Evolutionary conservation across 2,329 filamentous ascomycete genomes (phyloP).

Genomic region (Aspergillus sclerotialis): DNA sequence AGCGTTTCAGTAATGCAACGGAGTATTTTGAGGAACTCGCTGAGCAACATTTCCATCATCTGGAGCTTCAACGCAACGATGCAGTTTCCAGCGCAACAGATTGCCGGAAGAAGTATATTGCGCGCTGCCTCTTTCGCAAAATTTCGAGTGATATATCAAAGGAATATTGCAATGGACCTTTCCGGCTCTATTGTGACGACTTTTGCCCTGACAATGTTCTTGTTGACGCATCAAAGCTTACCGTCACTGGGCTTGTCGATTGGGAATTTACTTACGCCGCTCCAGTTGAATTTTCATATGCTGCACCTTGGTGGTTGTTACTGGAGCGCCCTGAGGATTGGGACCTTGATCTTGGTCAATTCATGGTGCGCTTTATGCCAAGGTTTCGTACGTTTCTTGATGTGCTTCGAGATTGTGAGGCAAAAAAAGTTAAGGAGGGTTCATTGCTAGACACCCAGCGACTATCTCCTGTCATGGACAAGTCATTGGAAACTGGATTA

Average conservation of each 20-base stretch:
- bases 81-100: conserved; percentile 15
- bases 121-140: conserved; percentile 16
- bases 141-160: conserved; percentile 12
- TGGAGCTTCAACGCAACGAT: conserved; percentile 21
- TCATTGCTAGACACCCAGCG: conserved; percentile 12
- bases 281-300: conserved; percentile 15
- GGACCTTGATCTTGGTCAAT: conserved; percentile 18
- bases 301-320: conserved; percentile 21
- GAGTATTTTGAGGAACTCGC: conserved; percentile 22
- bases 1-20: conserved; percentile 14
- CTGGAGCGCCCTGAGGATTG: conserved; percentile 20
- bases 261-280: conserved; percentile 23
- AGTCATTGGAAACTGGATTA: conserved; percentile 16
- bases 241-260: conserved; percentile 17
- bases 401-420: conserved; percentile 17
- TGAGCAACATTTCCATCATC: conserved; percentile 18
- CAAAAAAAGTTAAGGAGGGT: conserved; percentile 9
- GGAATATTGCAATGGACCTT: conserved; percentile 16
- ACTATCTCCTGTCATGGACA: conserved; percentile 17
- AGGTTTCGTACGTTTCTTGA: conserved; percentile 18
- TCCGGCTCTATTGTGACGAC: conserved; percentile 24
- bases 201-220: conserved; percentile 21
- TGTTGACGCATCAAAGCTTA: conserved; percentile 14
- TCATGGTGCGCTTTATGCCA: conserved; percentile 16
- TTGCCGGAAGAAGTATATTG: conserved; percentile 21